A percentile compares a stretch with the other conserved stretches of the same genome.
phyloP scores from a whole-genome alignment of 2,329 filamentous ascomycete genomes.

The Chaetomiaceae sp. region DNA sequence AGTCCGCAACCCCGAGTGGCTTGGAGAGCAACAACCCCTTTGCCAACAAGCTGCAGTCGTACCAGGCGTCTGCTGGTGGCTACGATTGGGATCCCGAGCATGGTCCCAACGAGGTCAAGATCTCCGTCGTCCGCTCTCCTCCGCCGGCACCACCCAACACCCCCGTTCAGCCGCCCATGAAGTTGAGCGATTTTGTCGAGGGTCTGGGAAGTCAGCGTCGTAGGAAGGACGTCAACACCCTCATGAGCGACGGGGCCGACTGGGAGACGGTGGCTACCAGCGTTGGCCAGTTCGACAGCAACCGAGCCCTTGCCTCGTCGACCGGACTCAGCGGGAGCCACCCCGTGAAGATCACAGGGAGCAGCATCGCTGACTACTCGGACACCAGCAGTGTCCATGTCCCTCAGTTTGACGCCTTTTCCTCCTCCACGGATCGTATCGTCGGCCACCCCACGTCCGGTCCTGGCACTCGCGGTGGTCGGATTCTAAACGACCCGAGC shows the following conservation, averaged over 20 bases:
- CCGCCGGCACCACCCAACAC: background rate
- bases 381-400: conserved; percentile 32
- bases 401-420: conserved; percentile 20
- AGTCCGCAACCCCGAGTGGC: conserved; percentile 13
- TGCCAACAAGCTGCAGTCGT: conserved; percentile 9
- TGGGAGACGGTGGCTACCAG: conserved; percentile 39
- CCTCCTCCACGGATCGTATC: conserved; percentile 29
- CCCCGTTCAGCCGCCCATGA: background rate
- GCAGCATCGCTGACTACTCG: conserved; percentile 28
- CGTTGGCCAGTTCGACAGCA: conserved; percentile 27
- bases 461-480: conserved; percentile 5
- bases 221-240: background rate
- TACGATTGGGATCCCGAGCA: conserved; percentile 13
- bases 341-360: conserved; percentile 23
- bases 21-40: conserved; percentile 16
- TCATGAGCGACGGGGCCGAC: conserved; percentile 32
- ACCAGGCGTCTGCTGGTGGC: conserved; percentile 4
- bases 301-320: conserved; percentile 22
- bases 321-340: conserved; percentile 5
- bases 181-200: background rate
- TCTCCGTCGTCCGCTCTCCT: conserved; percentile 15
- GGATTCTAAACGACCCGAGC: conserved; percentile 23
- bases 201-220: background rate
- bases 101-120: conserved; percentile 23
- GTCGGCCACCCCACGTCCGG: conserved; percentile 25